Conservation (phyloP, 1,284 basidiomycete genomes). For the Irpex rosettiformis region DNA sequence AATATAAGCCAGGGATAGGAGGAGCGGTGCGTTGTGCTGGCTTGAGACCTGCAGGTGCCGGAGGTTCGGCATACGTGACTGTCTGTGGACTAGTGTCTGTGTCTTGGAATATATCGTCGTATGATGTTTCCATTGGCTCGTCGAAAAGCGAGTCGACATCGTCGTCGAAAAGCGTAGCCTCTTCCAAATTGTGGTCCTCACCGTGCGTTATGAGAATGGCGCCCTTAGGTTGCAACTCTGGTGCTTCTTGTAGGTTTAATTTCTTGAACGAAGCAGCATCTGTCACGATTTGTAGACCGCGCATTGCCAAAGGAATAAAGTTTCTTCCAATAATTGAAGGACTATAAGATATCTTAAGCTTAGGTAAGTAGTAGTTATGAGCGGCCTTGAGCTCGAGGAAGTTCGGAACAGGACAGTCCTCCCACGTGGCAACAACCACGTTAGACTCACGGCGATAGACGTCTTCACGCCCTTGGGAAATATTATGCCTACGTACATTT, state of each 20-base stretch:
- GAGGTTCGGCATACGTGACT: slow-evolving; percentile 7
- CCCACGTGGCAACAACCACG: too few species aligned
- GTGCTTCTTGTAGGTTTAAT: not conserved
- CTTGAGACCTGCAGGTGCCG: slow-evolving; percentile 3
- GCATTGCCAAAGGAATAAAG: not conserved
- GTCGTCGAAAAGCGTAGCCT: slow-evolving; percentile 23
- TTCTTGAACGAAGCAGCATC: not conserved
- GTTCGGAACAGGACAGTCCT: too few species aligned
- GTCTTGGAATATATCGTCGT: slow-evolving; percentile 4
- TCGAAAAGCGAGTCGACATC: slow-evolving; percentile 44
- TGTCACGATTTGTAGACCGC: not conserved
- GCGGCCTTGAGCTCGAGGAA: too few species aligned
- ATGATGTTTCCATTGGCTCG: slow-evolving; percentile 20
- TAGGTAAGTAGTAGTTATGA: too few species aligned
- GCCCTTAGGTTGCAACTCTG: not conserved
- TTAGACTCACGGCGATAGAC: too few species aligned
- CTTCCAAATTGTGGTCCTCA: too few species aligned
- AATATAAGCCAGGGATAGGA: slow-evolving; percentile 62
- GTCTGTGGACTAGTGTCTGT: slow-evolving; percentile 5
- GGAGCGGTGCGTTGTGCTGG: slow-evolving; percentile 37
- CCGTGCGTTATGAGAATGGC: too few species aligned
- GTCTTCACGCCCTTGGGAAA: too few species aligned
- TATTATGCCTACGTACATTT: too few species aligned
- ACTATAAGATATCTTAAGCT: too few species aligned
- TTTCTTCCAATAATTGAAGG: too few species aligned